A percentile compares a stretch with the other conserved stretches of the same genome.
Conservation (phyloP, 495 filamentous ascomycete species). For the Talaromyces thailandensis region DNA sequence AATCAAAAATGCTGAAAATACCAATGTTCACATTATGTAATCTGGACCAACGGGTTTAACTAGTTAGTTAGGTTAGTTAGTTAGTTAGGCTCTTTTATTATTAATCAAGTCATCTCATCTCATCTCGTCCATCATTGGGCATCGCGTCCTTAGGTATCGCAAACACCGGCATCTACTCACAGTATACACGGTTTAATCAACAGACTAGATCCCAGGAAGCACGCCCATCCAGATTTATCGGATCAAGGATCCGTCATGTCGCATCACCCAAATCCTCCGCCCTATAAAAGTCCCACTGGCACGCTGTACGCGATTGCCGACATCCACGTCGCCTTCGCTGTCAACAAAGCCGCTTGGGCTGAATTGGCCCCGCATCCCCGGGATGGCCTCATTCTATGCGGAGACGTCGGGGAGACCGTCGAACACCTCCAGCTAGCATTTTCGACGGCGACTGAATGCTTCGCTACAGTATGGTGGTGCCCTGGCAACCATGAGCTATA, state of each 20-base stretch:
- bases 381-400: slow-evolving; percentile 6
- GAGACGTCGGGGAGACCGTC: slow-evolving; percentile 6
- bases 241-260: background rate
- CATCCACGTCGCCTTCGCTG: slow-evolving; percentile 1
- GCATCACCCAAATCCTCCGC: background rate
- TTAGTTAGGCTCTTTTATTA: background rate
- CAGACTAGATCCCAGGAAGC: background rate
- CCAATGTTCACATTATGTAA: background rate
- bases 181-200: background rate
- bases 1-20: background rate
- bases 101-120: background rate
- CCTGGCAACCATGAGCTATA: slow-evolving; percentile 8
- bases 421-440: slow-evolving; percentile 5
- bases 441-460: slow-evolving; percentile 4
- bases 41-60: background rate
- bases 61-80: too few species aligned
- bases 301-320: slow-evolving; percentile 7
- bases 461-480: slow-evolving; percentile 6
- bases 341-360: background rate
- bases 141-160: background rate
- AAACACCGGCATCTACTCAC: background rate
- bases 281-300: background rate
- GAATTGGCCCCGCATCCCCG: slow-evolving; percentile 5
- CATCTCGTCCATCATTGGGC: background rate
- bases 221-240: background rate